These are phyloP conservation scores for Ulota crispa DNA, from an alignment of 225 moss, liverwort and hornwort genomes.

Conservation along the genomic window DNA sequence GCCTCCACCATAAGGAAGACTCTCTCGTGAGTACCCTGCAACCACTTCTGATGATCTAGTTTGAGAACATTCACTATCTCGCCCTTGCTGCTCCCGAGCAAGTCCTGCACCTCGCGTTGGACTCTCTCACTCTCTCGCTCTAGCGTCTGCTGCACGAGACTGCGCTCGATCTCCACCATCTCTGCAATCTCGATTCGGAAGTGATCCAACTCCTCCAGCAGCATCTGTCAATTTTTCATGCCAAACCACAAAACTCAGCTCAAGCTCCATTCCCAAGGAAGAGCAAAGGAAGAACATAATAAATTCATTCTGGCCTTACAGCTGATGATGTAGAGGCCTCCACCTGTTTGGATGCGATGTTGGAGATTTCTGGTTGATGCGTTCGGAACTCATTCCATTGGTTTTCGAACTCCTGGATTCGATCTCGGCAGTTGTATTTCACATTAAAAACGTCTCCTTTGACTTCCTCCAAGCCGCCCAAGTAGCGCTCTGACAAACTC, in stretches of 20 bases:
- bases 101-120: constrained; percentile 72
- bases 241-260: background rate
- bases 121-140: constrained; percentile 73
- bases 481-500: constrained; percentile 79
- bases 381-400: constrained; percentile 64
- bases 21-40: constrained; percentile 66
- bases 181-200: constrained; percentile 75
- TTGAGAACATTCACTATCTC: constrained; percentile 75
- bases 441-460: constrained; percentile 77
- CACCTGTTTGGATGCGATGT: constrained; percentile 55
- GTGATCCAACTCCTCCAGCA: constrained; percentile 70
- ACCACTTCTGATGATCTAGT: constrained; percentile 79
- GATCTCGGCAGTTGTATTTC: constrained; percentile 81
- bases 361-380: constrained; percentile 62
- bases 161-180: constrained; percentile 80
- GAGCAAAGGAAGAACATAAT: background rate
- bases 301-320: too few species aligned
- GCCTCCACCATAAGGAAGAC: constrained; percentile 53
- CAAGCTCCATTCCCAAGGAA: background rate
- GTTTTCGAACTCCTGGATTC: constrained; percentile 74
- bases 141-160: constrained; percentile 61
- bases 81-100: constrained; percentile 63
- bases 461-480: constrained; percentile 96
- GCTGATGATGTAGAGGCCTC: background rate
- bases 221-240: constrained; percentile 40